Conservation (phyloP, 2,329 filamentous ascomycete species). For the Fusarium xylarioides region DNA sequence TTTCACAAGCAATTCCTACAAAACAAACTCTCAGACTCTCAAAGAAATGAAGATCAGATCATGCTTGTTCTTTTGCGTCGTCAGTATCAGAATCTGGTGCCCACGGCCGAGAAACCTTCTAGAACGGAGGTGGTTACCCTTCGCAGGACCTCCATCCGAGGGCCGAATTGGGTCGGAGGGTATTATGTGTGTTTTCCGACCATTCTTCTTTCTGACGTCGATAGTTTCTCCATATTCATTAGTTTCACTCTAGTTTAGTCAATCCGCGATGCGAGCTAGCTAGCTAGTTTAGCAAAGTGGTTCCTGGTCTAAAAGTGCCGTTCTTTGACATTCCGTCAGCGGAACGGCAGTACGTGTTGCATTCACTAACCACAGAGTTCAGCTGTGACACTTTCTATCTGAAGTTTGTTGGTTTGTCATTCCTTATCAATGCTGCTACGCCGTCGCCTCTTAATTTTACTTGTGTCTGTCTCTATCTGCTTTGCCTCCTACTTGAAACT, state of each 20-base stretch:
- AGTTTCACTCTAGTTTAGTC: conserved; percentile 1
- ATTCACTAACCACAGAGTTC: conserved; percentile 1
- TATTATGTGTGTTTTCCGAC: conserved; percentile 27
- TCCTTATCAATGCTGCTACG: not conserved
- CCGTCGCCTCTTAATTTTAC: not conserved
- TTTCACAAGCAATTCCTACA: conserved; percentile 6
- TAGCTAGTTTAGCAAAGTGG: not conserved
- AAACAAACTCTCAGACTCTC: too few relatives aligned
- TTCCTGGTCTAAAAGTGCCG: conserved; percentile 34
- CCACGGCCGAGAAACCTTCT: conserved; percentile 22
- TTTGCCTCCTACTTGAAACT: not conserved
- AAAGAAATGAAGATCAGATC: not conserved
- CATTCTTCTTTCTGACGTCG: conserved; percentile 11
- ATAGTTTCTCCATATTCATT: not conserved
- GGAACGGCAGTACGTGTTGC: conserved; percentile 18
- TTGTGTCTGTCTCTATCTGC: not conserved
- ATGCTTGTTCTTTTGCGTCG: not conserved
- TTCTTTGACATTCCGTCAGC: conserved; percentile 5
- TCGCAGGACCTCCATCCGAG: conserved; percentile 10
- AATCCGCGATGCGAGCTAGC: not conserved
- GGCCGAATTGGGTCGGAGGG: conserved; percentile 14
- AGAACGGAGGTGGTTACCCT: conserved; percentile 32
- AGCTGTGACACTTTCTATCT: not conserved
- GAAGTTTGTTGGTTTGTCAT: not conserved
- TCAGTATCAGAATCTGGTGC: not conserved